These are phyloP conservation scores for Strobilomyces dryophilus DNA, from an alignment of 768 basidiomycete genomes.

Conservation along the genomic window DNA sequence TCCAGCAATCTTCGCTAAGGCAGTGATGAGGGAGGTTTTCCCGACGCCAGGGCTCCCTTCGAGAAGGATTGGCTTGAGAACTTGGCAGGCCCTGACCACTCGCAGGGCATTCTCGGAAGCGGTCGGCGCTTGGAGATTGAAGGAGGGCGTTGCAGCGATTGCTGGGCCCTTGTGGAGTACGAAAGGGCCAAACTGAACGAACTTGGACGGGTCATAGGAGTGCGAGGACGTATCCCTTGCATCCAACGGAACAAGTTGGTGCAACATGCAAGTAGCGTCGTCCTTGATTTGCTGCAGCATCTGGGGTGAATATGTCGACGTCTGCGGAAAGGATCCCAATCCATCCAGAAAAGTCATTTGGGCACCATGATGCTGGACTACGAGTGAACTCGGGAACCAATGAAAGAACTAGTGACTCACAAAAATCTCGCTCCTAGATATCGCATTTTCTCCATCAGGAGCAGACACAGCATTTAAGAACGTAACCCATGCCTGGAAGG, in stretches of 20 bases:
- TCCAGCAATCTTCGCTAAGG: conserved; percentile 77
- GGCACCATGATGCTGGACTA: conserved; percentile 79
- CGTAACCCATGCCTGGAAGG: conserved; percentile 79
- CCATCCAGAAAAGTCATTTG: conserved; percentile 93
- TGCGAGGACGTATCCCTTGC: conserved; percentile 19
- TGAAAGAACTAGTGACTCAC: conserved; percentile 39
- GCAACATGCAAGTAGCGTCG: conserved; percentile 52
- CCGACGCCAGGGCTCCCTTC: conserved; percentile 99
- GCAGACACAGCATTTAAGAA: conserved; percentile 68
- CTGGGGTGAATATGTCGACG: conserved; percentile 56
- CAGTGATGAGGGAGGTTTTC: conserved; percentile 90
- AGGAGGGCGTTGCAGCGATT: conserved; percentile 37
- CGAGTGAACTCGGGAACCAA: conserved; percentile 10
- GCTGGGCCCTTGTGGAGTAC: conserved; percentile 57
- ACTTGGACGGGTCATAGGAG: conserved; percentile 32
- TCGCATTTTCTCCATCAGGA: conserved; percentile 24
- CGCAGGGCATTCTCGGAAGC: conserved; percentile 85
- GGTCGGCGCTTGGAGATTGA: conserved; percentile 87
- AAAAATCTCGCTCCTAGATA: conserved; percentile 55
- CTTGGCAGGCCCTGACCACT: conserved; percentile 84
- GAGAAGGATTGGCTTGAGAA: conserved; percentile 86
- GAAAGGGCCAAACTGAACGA: conserved; percentile 70
- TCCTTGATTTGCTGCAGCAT: conserved; percentile 58
- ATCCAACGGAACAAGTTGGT: conserved; percentile 51
- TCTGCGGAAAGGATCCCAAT: conserved; percentile 71